Conservation (phyloP, 2,329 filamentous ascomycete genomes). For the Colletotrichum liaoningense region DNA sequence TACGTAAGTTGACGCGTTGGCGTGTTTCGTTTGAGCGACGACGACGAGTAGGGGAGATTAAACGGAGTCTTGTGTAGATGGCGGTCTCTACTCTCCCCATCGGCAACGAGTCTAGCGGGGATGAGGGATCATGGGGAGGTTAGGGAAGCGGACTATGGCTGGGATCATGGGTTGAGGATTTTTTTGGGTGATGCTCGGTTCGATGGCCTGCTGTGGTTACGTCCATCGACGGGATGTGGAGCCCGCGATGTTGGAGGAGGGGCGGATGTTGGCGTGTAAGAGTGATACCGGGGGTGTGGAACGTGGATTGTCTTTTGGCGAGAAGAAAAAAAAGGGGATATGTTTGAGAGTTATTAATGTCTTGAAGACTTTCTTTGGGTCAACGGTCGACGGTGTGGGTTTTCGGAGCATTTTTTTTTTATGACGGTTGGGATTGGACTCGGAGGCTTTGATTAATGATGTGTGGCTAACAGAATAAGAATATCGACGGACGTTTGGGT, state of each 20-base stretch:
- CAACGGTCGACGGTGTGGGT: not conserved
- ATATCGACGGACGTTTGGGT: not conserved
- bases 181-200: not conserved
- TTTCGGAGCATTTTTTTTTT: not conserved
- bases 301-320: not conserved
- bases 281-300: slow-evolving; percentile 1
- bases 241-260: not conserved
- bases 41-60: slow-evolving; percentile 14
- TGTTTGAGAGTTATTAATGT: slow-evolving; percentile 20
- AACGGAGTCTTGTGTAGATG: slow-evolving; percentile 23
- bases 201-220: not conserved
- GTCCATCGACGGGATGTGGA: slow-evolving; percentile 26
- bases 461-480: not conserved
- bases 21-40: slow-evolving; percentile 21
- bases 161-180: slow-evolving; percentile 17
- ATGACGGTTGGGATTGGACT: not conserved
- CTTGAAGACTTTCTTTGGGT: not conserved
- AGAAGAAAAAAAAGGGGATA: not conserved
- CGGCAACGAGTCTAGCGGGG: not conserved
- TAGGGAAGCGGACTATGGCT: not conserved
- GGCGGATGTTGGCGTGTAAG: not conserved
- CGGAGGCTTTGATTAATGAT: not conserved
- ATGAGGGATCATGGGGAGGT: not conserved
- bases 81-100: not conserved
- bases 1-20: slow-evolving; percentile 30